Percentiles rank a stretch among this genome's conserved stretches.
Evolutionary conservation across 2,329 filamentous ascomycete genomes (phyloP).

Genomic region (Neofusicoccum laricinum): DNA sequence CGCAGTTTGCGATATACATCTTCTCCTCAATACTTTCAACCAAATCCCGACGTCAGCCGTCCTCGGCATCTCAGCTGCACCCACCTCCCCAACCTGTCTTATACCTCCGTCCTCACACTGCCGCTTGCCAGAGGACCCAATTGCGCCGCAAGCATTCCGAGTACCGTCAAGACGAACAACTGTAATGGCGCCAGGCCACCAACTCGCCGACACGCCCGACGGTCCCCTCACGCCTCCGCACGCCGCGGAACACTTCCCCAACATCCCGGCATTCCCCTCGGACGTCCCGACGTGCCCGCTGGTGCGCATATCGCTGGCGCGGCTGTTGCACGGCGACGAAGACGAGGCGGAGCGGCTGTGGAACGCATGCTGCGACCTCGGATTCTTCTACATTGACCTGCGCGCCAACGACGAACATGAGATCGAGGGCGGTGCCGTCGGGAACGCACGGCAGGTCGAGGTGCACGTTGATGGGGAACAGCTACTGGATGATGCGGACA

Average conservation of each 20-base stretch:
- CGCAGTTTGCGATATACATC: background rate
- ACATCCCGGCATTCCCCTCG: conserved; percentile 42
- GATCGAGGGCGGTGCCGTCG: background rate
- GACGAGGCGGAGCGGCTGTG: conserved; percentile 38
- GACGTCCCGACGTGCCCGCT: conserved; percentile 41
- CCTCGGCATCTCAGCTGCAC: background rate
- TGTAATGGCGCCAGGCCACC: background rate
- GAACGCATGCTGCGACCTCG: conserved; percentile 46
- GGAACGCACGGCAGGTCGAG: conserved; percentile 6
- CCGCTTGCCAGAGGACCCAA: too few species aligned
- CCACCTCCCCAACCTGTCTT: background rate
- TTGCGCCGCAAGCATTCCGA: background rate
- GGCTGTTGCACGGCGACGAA: conserved; percentile 34
- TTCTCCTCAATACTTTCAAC: background rate
- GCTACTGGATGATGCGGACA: conserved; percentile 31
- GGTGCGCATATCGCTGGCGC: conserved; percentile 40
- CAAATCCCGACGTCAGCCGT: background rate
- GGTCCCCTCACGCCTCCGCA: conserved; percentile 15
- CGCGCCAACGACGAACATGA: conserved; percentile 18
- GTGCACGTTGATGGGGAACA: conserved; percentile 32
- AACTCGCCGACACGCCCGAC: background rate
- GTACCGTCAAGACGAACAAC: too few species aligned
- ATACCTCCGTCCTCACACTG: too few species aligned
- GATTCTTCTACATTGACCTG: conserved; percentile 58
- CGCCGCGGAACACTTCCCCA: conserved; percentile 26